Base-by-base conservation (phyloP, 2,329 filamentous ascomycete species). In the Metarhizium album region DNA sequence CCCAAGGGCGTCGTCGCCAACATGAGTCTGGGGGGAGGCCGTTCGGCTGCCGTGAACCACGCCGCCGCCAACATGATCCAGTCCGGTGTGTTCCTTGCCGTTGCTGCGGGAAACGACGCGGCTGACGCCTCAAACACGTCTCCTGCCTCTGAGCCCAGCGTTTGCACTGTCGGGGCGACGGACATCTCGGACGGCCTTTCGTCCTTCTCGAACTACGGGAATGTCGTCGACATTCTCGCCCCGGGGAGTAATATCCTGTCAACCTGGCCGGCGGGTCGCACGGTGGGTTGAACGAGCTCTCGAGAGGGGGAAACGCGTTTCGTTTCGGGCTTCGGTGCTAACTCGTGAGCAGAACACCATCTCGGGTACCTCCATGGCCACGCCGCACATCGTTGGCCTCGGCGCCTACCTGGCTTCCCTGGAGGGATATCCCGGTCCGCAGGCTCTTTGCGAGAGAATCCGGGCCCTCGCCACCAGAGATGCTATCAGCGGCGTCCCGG, bases 321-420 rank as follows among this genome's bases (percentile, higher is more conserved):
- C n/a, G n/a, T n/a, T n/a, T n/a, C n/a, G n/a, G n/a, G n/a, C n/a
- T n/a, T n/a, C n/a, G n/a, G n/a, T n/a, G n/a, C n/a, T 29, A 29
- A 29, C 11, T 9, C 11, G 1, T 29, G 3, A 9, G 0, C 11
- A 29, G 27, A 29, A 29, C 1, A 8, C 27, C 3, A 29, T 29
- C 27, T 29, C 27, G 7, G 27, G 27, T 29, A 29, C 27, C 11
- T 29, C 27, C 27, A 29, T 29, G 27, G 27, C 80, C 2, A 67
- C 72, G 2, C 80, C 81, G 0, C 80, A 83, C 59, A 70, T 84
- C 49, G 70, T 76, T 24, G 82, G 82, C 13, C 62, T 84, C 16
- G 56, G 74, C 8, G 69, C 76, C n/a, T 83, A 83, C 60, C 62
- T 83, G 24, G 59, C 75, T 53, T 66, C 61, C 11, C 11, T 29